Evolutionary conservation across 2,329 filamentous ascomycete genomes (phyloP), one percentile per base, ranked within the genome.

Genomic region (Westerdykella aurantiaca): DNA sequence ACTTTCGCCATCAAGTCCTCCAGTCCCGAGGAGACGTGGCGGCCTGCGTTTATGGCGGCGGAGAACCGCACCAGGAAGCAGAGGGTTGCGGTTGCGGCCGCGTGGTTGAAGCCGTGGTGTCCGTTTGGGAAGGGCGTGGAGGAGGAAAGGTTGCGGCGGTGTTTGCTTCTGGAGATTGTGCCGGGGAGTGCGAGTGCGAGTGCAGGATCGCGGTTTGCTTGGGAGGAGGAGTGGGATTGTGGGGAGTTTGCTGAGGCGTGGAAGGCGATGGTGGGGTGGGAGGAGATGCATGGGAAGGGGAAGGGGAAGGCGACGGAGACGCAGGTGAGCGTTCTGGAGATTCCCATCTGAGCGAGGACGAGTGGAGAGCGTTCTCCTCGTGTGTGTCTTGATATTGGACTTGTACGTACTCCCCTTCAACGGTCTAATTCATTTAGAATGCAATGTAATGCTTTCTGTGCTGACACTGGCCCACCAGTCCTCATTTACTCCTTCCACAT

Each of bases 111-210:
- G 23, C 31, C 49, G 2, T 55, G 51, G 7, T 60, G 52, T 43
- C 52, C 52, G 1, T 48, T 58, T 38, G 25, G 9, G 25, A 29
- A 29, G 9, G 25, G 11, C 25, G 9, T 29, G 25, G 41, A 45
- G 12, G 38, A 57, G 4, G 52, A 59, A n/a, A 42, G 45, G n/a
- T 35, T 64, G 37, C 50, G 51, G 2, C 18, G 48, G 1, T 57
- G 57, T 18, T 42, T 66, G 38, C 52, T 55, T 38, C 38, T 64
- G 18, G 56, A 63, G 38, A 53, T 66, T 18, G 44, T 51, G 23
- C 50, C 51, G 5, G 39, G 51, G 9, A 34, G 41, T 3, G 25
- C 4, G 7, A 4, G 3, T 12, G 7, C 25, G 25, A 7, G 46
- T 29, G 9, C 9, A 3, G 25, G 25, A 12, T 29, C 25, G 25